Base-by-base conservation (phyloP, 768 basidiomycete species). In the Botryobasidium botryosum region DNA sequence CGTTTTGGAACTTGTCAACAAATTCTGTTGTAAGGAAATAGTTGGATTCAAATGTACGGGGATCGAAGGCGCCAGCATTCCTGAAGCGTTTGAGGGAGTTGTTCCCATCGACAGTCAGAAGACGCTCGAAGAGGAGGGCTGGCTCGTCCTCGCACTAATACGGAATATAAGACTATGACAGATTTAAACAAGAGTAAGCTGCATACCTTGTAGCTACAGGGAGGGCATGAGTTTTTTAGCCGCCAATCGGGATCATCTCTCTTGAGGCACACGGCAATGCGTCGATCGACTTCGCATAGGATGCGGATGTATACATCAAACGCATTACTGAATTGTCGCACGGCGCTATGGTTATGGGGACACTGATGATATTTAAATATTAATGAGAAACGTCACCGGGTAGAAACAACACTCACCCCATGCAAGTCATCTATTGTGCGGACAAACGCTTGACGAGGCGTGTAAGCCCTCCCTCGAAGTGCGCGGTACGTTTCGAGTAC, bases 91-190 rank as follows among this genome's bases (percentile, higher is more conserved):
- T 61, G 2, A 59, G 50, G 0, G 59, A 65, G 27, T 59, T 51
- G 40, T 65, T 66, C 2, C 60, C 58, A 46, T 66, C 61, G 37
- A 61, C 51, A n/a, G 52, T 53, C 10, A 52, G 25, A 25, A 68
- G 47, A 4, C 56, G 13, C 0, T 46, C 15, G 25, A 53, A 59
- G 5, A 26, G 8, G 1, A 67, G 54, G 1, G 47, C 21, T 0
- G 55, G 55, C 43, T 68, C 61, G 23, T 53, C 59, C 32, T 59
- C 40, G 5, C 64, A 50, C 56, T 60, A 38, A 10, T 7, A 24
- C n/a, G n/a, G 35, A 15, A 25, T 45, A 12, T 33, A 12, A 33
- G 32, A 31, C 15, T n/a, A 32, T 32, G 26, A 29, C 25, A 10
- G 23, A 50, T 35, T 29, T 18, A 33, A n/a, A 33, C 13, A 21